Evolutionary conservation across 176 grass and related monocot species (phyloP).

Genomic region (Thinopyrum elongatum): DNA sequence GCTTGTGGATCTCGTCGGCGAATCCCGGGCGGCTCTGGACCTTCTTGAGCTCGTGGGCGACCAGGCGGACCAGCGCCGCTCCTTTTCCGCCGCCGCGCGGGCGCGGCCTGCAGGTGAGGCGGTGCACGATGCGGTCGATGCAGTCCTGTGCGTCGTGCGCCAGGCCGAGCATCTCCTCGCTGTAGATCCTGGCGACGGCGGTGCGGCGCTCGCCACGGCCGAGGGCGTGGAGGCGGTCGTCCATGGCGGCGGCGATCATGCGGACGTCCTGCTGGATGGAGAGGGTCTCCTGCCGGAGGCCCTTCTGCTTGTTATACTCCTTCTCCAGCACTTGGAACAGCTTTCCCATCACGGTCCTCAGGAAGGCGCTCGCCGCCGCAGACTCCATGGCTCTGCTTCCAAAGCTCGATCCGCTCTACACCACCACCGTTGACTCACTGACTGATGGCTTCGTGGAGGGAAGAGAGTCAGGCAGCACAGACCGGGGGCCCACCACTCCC

Average conservation of each 20-base stretch:
- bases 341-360: constrained; percentile 28
- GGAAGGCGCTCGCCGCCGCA: constrained; percentile 12
- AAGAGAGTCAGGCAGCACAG: too few species aligned
- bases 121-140: constrained; percentile 30
- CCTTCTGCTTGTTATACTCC: constrained; percentile 38
- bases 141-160: constrained; percentile 37
- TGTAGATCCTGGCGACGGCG: background rate
- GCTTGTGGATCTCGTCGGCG: constrained; percentile 25
- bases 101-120: constrained; percentile 27
- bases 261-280: constrained; percentile 33
- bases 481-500: too few species aligned
- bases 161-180: constrained; percentile 26
- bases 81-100: background rate
- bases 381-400: constrained; percentile 10
- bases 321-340: constrained; percentile 34
- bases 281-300: background rate
- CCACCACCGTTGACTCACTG: background rate
- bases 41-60: constrained; percentile 28
- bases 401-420: background rate
- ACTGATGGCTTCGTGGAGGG: too few species aligned
- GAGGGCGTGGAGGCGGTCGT: constrained; percentile 10
- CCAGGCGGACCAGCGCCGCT: background rate
- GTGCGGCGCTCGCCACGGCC: background rate
- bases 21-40: constrained; percentile 1
- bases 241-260: constrained; percentile 42